Evolutionary conservation across 129 eudicot genomes (phyloP).

Genomic region (Oenanthe sinensis): DNA sequence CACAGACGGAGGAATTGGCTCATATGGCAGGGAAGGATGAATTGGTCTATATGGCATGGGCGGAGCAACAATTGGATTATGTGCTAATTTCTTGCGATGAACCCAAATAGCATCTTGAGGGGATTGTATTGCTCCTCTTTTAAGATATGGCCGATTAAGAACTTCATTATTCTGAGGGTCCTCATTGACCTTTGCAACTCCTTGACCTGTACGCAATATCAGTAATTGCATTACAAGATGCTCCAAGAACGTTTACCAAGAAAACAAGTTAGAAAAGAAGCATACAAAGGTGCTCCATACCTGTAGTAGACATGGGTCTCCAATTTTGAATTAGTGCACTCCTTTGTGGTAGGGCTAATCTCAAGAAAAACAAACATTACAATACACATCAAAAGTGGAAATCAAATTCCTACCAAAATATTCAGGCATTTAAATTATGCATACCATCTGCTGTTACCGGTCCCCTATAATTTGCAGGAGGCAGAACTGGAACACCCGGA

Average conservation of each 20-base stretch:
- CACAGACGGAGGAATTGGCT: not conserved
- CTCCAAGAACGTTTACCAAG: not conserved
- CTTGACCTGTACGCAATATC: conserved; percentile 23
- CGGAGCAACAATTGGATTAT: conserved; percentile 17
- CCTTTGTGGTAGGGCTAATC: conserved; percentile 16
- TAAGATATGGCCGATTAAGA: conserved; percentile 30
- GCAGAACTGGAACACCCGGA: not conserved
- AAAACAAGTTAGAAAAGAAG: not conserved
- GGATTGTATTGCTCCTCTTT: conserved; percentile 37
- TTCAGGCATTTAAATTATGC: not conserved
- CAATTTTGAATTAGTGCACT: conserved; percentile 11
- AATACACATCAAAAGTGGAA: not conserved
- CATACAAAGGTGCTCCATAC: conserved; percentile 15
- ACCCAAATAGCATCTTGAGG: conserved; percentile 31
- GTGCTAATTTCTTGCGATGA: conserved; percentile 37
- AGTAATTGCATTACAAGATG: conserved; percentile 16
- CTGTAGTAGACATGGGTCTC: conserved; percentile 13
- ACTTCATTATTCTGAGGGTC: conserved; percentile 12
- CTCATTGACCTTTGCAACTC: conserved; percentile 13
- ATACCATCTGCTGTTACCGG: not conserved
- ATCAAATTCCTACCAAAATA: not conserved
- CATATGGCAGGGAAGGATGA: not conserved
- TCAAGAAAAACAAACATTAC: conserved; percentile 16
- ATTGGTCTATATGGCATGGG: conserved; percentile 13
- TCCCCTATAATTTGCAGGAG: not conserved